Evolutionary conservation across 305 asterid species (phyloP).

Genomic region (Rubia balearica): DNA sequence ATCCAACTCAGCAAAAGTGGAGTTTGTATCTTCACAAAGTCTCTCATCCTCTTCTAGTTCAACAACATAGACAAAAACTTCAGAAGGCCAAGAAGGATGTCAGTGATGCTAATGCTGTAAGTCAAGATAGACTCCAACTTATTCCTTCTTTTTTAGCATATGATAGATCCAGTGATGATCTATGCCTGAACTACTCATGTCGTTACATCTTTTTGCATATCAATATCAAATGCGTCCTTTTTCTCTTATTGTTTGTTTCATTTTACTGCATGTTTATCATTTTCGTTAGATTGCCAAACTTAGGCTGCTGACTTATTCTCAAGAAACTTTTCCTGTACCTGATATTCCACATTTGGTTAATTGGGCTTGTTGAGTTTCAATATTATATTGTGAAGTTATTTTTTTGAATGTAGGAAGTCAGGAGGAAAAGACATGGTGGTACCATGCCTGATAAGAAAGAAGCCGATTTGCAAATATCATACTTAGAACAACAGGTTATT

Average conservation of each 20-base stretch:
- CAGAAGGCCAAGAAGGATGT: conserved; percentile 69
- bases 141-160: neutral
- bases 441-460: conserved; percentile 40
- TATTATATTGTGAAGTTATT: conserved; percentile 11
- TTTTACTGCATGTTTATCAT: neutral
- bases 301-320: neutral
- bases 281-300: neutral
- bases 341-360: conserved; percentile 12
- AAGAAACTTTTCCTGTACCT: neutral
- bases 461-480: conserved; percentile 33
- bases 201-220: neutral
- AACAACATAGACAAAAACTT: conserved; percentile 59
- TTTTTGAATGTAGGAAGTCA: conserved; percentile 52
- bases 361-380: conserved; percentile 11
- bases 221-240: neutral
- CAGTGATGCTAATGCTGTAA: conserved; percentile 71
- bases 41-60: conserved; percentile 80
- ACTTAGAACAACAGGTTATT: conserved; percentile 66
- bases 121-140: conserved; percentile 22
- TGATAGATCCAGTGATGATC: neutral
- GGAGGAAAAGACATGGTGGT: conserved; percentile 80
- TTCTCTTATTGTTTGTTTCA: neutral
- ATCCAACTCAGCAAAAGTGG: conserved; percentile 54
- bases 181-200: neutral
- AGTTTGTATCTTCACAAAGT: conserved; percentile 71